Conservation (phyloP, 345 rosid species). For the Arabidopsis arenosa region DNA sequence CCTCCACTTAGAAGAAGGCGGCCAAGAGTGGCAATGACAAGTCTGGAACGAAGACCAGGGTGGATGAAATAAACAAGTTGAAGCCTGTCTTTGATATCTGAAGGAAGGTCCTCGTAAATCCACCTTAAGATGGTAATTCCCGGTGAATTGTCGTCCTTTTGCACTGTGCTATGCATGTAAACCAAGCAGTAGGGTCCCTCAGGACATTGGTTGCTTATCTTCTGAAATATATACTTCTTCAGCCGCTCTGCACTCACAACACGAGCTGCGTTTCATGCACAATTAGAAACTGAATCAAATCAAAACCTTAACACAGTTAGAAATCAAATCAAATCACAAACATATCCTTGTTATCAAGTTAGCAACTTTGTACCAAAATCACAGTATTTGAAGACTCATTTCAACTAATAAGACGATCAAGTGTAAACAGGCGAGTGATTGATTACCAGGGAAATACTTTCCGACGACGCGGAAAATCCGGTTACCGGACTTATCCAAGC, state of each 20-base stretch:
- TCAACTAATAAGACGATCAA: not conserved
- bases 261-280: slow-evolving; percentile 62
- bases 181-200: slow-evolving; percentile 85
- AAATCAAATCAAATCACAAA: not conserved
- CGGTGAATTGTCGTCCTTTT: slow-evolving; percentile 85
- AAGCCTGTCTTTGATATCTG: slow-evolving; percentile 75
- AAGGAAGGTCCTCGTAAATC: slow-evolving; percentile 91
- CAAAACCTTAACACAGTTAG: not conserved
- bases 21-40: slow-evolving; percentile 85
- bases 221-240: slow-evolving; percentile 78
- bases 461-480: slow-evolving; percentile 83
- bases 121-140: slow-evolving; percentile 87
- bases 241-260: slow-evolving; percentile 79
- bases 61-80: slow-evolving; percentile 79
- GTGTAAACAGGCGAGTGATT: not conserved
- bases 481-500: slow-evolving; percentile 76
- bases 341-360: not conserved
- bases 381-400: not conserved
- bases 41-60: slow-evolving; percentile 91
- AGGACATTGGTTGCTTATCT: slow-evolving; percentile 70
- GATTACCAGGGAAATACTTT: slow-evolving; percentile 82
- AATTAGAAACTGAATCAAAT: slow-evolving; percentile 12
- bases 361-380: not conserved
- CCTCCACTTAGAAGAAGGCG: slow-evolving; percentile 91
- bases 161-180: slow-evolving; percentile 85